Percentiles rank a stretch among this genome's conserved stretches.
phyloP scores from a whole-genome alignment of 2,329 filamentous ascomycete species.

The Keithomyces neogunnii region DNA sequence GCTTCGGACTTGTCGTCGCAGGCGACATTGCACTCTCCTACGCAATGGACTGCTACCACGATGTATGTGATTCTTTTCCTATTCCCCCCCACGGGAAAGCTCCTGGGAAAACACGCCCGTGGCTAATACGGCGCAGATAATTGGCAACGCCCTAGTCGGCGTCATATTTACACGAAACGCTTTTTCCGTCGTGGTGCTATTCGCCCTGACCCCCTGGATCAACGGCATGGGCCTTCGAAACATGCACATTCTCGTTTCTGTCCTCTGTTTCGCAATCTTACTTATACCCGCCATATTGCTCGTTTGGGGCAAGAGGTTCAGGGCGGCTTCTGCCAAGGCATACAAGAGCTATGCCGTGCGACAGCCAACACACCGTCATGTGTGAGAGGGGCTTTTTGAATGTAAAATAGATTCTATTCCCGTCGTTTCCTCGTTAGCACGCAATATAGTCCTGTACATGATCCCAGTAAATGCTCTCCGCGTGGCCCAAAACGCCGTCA shows the following conservation, averaged over 20 bases:
- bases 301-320: conserved; percentile 9
- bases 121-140: conserved; percentile 10
- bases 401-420: no score
- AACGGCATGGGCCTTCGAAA: conserved; percentile 13
- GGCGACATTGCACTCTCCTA: conserved; percentile 24
- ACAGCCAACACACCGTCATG: conserved; percentile 7
- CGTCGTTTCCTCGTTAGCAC: background rate
- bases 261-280: conserved; percentile 4
- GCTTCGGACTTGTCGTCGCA: conserved; percentile 26
- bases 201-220: conserved; percentile 15
- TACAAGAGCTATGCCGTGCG: conserved; percentile 4
- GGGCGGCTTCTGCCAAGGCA: conserved; percentile 4
- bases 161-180: conserved; percentile 16
- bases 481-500: conserved; percentile 1
- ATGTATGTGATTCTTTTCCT: conserved; percentile 15
- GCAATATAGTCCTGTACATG: conserved; percentile 1
- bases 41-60: conserved; percentile 26
- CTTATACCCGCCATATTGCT: conserved; percentile 7
- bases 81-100: background rate
- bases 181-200: conserved; percentile 13
- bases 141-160: conserved; percentile 16
- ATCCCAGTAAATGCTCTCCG: conserved; percentile 4
- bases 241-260: conserved; percentile 9
- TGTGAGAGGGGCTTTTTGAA: background rate
- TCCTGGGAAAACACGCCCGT: background rate